Evolutionary conservation across 495 filamentous ascomycete species (phyloP), one percentile per base, ranked within the genome.

Genomic region (Podospora tetraspora): DNA sequence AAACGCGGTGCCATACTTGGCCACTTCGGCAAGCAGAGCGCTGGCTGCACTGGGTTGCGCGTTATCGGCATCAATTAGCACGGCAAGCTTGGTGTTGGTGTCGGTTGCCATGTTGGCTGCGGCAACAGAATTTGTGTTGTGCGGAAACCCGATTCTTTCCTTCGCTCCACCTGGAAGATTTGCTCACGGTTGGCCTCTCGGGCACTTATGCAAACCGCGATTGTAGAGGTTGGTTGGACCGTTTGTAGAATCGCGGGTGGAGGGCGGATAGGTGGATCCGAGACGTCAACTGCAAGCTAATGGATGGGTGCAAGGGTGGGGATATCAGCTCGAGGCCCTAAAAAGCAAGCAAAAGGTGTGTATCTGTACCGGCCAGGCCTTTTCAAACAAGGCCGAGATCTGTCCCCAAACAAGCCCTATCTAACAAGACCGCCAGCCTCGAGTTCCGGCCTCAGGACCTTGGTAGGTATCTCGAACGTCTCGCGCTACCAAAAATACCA

Each of bases 1-100:
- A 19, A 22, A 64, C 0, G 60, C 27, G 1, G 67, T 71, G 32
- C 70, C 70, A 10, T 69, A 69, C 22, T 63, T 71, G 23, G 70
- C 64, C 10, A 69, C 57, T n/a, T 71, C 70, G 2, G 63, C 59
- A 9, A 71, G 67, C 3, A 71, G 24, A 7, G 32, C 24, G 6
- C n/a, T 52, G 21, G 56, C 63, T 7, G 32, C 30, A 21, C 23
- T 13, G 3, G 63, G 57, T 13, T 25, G 22, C 1, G 67, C 70
- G 27, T 71, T 71, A 62, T 71, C 69, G 0, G 69, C 66, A 19
- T 71, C 69, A 25, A 71, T 71, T 8, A 71, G 58, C 4, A 71
- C 65, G 57, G 69, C 69, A 11, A 71, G 66, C 10, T 68, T 67
- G 23, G 63, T 19, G 59, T 25, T 62, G 34, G 29, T 61, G 24